Evolutionary conservation across 805 yeast species (phyloP).

Genomic region (Yarrowia porcina): DNA sequence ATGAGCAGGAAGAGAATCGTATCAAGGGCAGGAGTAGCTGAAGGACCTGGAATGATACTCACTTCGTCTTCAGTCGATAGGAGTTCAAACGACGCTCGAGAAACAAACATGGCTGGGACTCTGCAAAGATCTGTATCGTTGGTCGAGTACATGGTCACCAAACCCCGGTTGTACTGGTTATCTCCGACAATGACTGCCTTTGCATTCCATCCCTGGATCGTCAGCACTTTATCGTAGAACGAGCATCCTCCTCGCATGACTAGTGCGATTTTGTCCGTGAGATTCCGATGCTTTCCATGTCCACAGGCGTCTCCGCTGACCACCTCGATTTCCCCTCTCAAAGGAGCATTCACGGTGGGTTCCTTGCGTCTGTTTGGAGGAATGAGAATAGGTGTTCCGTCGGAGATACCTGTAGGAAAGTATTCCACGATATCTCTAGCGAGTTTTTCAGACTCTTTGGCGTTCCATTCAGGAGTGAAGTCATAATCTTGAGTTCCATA

Average conservation of each 20-base stretch:
- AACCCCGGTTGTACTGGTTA: constrained; percentile 46
- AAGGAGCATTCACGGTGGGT: constrained; percentile 12
- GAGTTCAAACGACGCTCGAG: constrained; percentile 44
- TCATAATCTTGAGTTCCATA: no score
- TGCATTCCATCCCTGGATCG: constrained; percentile 48
- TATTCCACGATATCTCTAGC: constrained; percentile 6
- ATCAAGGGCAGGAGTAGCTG: constrained; percentile 39
- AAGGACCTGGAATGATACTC: constrained; percentile 30
- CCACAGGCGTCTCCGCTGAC: constrained; percentile 33
- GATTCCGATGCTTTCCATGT: constrained; percentile 29
- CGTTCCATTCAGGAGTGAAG: no score
- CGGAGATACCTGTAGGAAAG: background rate
- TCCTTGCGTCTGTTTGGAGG: constrained; percentile 28
- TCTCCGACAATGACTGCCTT: constrained; percentile 56
- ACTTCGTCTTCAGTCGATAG: constrained; percentile 30
- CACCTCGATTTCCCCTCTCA: constrained; percentile 32
- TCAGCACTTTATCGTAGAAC: constrained; percentile 50
- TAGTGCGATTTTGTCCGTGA: constrained; percentile 38
- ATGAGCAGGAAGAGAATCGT: constrained; percentile 41
- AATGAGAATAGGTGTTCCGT: constrained; percentile 25
- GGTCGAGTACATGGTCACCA: constrained; percentile 54
- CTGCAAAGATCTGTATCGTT: constrained; percentile 44
- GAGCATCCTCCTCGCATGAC: constrained; percentile 53
- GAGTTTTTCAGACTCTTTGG: background rate
- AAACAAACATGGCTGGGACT: constrained; percentile 53